Percentiles rank a stretch among this genome's conserved stretches.
phyloP scores from a whole-genome alignment of 768 basidiomycete species.

The Naganishia antarctica region DNA sequence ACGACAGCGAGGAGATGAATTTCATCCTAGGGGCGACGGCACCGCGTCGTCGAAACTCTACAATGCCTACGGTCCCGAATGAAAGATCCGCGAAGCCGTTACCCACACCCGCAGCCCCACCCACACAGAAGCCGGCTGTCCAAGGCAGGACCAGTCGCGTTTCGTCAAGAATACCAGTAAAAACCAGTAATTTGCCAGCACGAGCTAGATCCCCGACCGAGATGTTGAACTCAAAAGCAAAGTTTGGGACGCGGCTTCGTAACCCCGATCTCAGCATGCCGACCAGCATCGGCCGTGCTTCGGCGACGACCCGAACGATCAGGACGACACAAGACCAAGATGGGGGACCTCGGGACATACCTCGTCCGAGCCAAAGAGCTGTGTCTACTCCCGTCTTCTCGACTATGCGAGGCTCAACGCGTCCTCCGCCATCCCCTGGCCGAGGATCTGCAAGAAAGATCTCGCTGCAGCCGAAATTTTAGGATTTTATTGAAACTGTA shows the following conservation, averaged over 20 bases:
- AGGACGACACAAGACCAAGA: background rate
- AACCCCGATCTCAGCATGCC: background rate
- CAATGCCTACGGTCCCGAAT: background rate
- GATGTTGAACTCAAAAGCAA: conserved; percentile 15
- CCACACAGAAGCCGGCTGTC: background rate
- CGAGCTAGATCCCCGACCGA: conserved; percentile 19
- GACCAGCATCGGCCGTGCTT: background rate
- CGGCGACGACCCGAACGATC: background rate
- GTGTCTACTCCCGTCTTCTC: background rate
- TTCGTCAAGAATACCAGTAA: background rate
- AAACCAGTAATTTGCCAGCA: background rate
- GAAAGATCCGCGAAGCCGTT: background rate
- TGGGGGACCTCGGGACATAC: background rate
- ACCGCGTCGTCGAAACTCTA: conserved; percentile 5
- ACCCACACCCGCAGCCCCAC: background rate
- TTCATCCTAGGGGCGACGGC: conserved; percentile 8
- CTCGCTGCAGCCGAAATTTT: background rate
- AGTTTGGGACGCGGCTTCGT: conserved; percentile 16
- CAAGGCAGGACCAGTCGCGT: background rate
- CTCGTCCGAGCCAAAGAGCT: background rate
- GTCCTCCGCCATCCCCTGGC: conserved; percentile 8
- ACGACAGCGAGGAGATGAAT: conserved; percentile 18
- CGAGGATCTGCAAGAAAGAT: background rate
- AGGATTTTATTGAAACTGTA: too few species aligned
- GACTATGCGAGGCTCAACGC: background rate